Evolutionary conservation across 2,329 filamentous ascomycete species (phyloP).

Genomic region (Fusarium luffae): DNA sequence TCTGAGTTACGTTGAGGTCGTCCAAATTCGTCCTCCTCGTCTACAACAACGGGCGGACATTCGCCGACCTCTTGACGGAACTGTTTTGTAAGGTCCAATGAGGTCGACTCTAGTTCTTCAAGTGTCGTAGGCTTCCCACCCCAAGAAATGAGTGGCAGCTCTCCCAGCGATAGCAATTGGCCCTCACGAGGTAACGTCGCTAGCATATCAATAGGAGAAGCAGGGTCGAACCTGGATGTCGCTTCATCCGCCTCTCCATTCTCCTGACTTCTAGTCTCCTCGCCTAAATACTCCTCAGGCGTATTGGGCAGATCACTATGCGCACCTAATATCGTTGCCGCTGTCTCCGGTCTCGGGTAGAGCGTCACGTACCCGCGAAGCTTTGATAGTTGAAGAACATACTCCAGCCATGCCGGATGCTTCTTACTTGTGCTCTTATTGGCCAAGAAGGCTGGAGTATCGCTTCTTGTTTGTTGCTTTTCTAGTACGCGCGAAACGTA

Average conservation of each 20-base stretch:
- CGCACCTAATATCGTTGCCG: conserved; percentile 71
- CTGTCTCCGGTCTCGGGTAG: conserved; percentile 74
- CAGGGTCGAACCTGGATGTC: conserved; percentile 53
- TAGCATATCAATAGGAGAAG: conserved; percentile 58
- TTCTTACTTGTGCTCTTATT: conserved; percentile 73
- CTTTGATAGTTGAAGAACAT: conserved; percentile 79
- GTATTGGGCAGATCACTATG: conserved; percentile 79
- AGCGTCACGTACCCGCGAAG: conserved; percentile 81
- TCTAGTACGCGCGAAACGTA: conserved; percentile 76
- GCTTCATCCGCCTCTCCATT: conserved; percentile 47
- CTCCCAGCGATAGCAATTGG: conserved; percentile 55
- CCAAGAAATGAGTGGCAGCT: conserved; percentile 72
- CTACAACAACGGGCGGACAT: conserved; percentile 57
- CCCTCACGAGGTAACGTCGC: conserved; percentile 60
- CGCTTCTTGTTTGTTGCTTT: conserved; percentile 50
- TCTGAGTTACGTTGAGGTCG: conserved; percentile 47
- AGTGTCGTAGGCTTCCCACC: conserved; percentile 63
- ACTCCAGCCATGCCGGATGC: conserved; percentile 82
- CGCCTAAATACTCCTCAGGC: conserved; percentile 73
- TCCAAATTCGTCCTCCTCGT: conserved; percentile 34
- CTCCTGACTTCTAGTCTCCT: conserved; percentile 41
- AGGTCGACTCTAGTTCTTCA: conserved; percentile 55
- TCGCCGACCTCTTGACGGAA: conserved; percentile 76
- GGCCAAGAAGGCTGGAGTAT: conserved; percentile 55
- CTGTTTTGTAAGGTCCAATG: conserved; percentile 62